Conservation (phyloP, 257 asterid species). For the Anisodus tanguticus region DNA sequence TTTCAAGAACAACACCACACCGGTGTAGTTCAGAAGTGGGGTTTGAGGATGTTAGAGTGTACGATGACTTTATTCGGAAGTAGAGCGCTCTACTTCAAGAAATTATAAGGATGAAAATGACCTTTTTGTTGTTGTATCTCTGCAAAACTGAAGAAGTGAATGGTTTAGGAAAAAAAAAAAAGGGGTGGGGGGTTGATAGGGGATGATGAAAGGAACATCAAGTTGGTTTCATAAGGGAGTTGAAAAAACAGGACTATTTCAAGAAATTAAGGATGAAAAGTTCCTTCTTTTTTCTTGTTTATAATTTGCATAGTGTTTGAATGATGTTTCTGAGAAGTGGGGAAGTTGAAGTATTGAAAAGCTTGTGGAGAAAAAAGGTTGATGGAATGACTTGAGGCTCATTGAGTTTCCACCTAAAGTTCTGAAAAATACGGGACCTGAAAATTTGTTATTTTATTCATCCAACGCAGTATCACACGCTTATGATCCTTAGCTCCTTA, state of each 20-base stretch:
- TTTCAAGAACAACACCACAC: not conserved
- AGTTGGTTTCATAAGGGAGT: not conserved
- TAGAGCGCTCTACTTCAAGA: not conserved
- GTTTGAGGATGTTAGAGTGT: too few relatives aligned
- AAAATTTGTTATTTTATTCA: conserved; percentile 18
- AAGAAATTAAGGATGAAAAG: not conserved
- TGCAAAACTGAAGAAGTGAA: not conserved
- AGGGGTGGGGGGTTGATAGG: not conserved
- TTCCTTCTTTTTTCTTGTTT: not conserved
- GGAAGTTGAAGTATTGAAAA: not conserved
- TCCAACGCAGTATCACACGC: not conserved
- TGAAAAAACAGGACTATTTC: not conserved
- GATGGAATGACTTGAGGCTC: not conserved
- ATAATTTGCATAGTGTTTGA: not conserved
- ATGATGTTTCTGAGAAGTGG: conserved; percentile 6
- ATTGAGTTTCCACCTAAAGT: not conserved
- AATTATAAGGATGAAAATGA: not conserved
- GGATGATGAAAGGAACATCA: not conserved
- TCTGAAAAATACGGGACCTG: not conserved
- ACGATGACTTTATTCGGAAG: too few relatives aligned
- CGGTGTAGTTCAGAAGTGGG: too few relatives aligned
- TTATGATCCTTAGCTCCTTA: not conserved
- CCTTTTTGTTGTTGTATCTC: not conserved
- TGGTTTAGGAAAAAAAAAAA: not conserved
- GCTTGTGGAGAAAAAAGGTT: not conserved